Evolutionary conservation across 2,329 filamentous ascomycete species (phyloP).

Genomic region (Bertia moriformis): DNA sequence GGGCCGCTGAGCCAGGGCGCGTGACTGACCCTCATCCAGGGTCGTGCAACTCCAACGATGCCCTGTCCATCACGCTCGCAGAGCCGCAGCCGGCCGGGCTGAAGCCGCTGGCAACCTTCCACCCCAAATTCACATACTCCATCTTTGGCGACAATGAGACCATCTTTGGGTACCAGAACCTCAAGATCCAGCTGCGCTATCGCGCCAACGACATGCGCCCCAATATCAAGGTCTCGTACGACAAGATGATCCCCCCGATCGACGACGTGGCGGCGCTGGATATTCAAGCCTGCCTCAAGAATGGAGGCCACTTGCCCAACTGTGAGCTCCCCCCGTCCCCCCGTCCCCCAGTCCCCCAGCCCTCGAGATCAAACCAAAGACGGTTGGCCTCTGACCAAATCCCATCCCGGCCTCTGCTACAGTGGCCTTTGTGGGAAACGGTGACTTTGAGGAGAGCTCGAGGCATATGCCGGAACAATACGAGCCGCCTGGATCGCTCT

Average conservation of each 20-base stretch:
- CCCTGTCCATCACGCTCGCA: constrained; percentile 45
- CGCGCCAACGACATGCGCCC: constrained; percentile 63
- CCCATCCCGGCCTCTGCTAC: constrained; percentile 4
- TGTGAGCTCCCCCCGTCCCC: constrained; percentile 49
- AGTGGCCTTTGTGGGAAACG: constrained; percentile 54
- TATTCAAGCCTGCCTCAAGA: constrained; percentile 46
- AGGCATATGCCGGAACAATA: constrained; percentile 27
- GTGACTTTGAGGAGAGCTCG: constrained; percentile 48
- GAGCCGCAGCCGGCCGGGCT: constrained; percentile 30
- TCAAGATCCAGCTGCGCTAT: constrained; percentile 60
- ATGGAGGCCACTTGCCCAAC: constrained; percentile 10
- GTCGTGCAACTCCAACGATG: constrained; percentile 46
- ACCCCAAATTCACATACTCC: constrained; percentile 76
- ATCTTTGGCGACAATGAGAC: constrained; percentile 87
- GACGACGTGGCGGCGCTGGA: constrained; percentile 58
- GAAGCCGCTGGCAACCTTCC: constrained; percentile 54
- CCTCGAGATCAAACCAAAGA: constrained; percentile 1
- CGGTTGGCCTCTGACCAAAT: constrained; percentile 5
- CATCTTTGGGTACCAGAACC: constrained; percentile 77
- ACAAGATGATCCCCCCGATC: constrained; percentile 54
- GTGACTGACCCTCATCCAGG: too few relatives aligned
- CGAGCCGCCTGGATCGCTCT: constrained; percentile 63
- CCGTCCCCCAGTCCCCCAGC: constrained; percentile 2
- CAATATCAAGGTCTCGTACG: constrained; percentile 55
- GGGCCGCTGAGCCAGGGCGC: too few relatives aligned